Evolutionary conservation across 2,329 filamentous ascomycete genomes (phyloP).

Genomic region (Colletotrichum costaricense): DNA sequence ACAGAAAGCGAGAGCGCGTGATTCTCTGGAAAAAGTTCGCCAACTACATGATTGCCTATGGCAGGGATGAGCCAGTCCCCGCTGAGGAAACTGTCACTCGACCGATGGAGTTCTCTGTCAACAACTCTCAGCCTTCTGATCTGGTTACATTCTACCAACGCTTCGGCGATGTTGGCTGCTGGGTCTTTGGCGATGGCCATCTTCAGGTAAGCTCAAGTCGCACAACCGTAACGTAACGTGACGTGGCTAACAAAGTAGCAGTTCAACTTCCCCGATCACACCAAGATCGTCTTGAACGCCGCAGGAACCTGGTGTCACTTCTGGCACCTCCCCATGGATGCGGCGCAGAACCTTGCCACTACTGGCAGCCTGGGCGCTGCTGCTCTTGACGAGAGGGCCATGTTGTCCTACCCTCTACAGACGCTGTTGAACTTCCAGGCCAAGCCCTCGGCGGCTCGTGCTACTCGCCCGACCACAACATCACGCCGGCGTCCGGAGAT

Average conservation of each 20-base stretch:
- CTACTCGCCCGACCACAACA: conserved; percentile 57
- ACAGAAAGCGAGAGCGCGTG: conserved; percentile 73
- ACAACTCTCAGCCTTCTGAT: conserved; percentile 56
- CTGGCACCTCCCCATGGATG: conserved; percentile 79
- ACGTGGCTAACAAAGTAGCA: conserved; percentile 49
- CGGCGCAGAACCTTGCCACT: conserved; percentile 71
- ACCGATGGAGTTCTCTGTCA: conserved; percentile 42
- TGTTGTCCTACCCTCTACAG: conserved; percentile 78
- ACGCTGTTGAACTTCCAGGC: conserved; percentile 77
- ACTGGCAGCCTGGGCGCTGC: conserved; percentile 76
- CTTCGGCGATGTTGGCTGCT: conserved; percentile 83
- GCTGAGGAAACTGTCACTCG: conserved; percentile 57
- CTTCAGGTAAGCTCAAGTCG: conserved; percentile 67
- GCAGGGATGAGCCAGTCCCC: conserved; percentile 72
- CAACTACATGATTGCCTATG: conserved; percentile 80
- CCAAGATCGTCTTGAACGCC: conserved; percentile 82
- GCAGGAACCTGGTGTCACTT: conserved; percentile 83
- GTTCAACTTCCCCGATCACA: conserved; percentile 91
- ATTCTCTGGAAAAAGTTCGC: conserved; percentile 80
- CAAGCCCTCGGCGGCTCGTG: conserved; percentile 53
- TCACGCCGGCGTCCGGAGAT: conserved; percentile 70
- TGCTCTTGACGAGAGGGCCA: conserved; percentile 77
- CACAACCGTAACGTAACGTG: background rate
- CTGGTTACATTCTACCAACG: conserved; percentile 85
- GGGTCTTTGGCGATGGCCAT: conserved; percentile 84